Percentiles rank a stretch among this genome's conserved stretches.
phyloP scores from a whole-genome alignment of 2,329 filamentous ascomycete species.

The Fusarium globosum region DNA sequence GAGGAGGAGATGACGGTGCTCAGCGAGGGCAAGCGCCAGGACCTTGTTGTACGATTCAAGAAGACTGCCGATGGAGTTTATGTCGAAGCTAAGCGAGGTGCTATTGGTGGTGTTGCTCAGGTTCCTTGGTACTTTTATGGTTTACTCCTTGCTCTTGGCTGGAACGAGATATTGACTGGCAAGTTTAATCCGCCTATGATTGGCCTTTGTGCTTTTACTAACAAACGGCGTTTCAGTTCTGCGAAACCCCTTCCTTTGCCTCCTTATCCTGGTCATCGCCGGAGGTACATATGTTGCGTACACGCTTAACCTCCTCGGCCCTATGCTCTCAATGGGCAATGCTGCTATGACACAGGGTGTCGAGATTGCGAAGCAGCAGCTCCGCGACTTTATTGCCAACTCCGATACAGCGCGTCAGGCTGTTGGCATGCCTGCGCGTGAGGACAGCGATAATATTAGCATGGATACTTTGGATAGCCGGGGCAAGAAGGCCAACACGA shows the following conservation, averaged over 20 bases:
- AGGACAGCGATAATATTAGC: conserved; percentile 62
- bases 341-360: conserved; percentile 87
- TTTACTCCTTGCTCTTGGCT: conserved; percentile 88
- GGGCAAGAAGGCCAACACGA: conserved; percentile 60
- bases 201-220: conserved; percentile 5
- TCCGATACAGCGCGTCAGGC: conserved; percentile 88
- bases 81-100: conserved; percentile 96
- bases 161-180: conserved; percentile 98
- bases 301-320: conserved; percentile 93
- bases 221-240: conserved; percentile 69
- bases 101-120: conserved; percentile 94
- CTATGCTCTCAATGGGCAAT: conserved; percentile 94
- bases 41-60: conserved; percentile 95
- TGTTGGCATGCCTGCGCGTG: conserved; percentile 75
- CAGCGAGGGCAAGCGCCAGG: conserved; percentile 87
- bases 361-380: conserved; percentile 90
- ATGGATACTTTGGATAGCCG: conserved; percentile 70
- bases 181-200: conserved; percentile 52
- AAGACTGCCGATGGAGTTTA: conserved; percentile 98
- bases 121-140: conserved; percentile 96
- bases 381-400: conserved; percentile 89
- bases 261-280: conserved; percentile 82
- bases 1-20: conserved; percentile 98
- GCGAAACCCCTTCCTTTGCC: conserved; percentile 91
- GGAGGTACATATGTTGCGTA: conserved; percentile 90